phyloP scores from a whole-genome alignment of 768 basidiomycete genomes.

The Pisolithus orientalis region DNA sequence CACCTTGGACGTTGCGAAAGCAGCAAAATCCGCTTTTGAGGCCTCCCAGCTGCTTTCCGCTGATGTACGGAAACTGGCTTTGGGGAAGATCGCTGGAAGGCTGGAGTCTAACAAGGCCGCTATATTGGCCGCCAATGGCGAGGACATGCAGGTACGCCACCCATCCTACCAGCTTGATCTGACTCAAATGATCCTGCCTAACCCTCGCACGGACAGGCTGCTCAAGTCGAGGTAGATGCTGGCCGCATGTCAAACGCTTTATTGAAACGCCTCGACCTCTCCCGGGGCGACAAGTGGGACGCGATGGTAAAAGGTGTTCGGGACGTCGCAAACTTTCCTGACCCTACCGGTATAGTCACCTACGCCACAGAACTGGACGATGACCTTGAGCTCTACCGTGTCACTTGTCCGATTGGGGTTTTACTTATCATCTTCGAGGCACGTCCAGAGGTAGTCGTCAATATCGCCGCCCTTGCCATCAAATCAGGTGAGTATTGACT shows the following conservation, averaged over 20 bases:
- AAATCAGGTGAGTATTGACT: constrained; percentile 70
- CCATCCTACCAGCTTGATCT: constrained; percentile 1
- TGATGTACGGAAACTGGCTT: constrained; percentile 61
- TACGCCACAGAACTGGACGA: constrained; percentile 92
- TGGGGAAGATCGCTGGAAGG: constrained; percentile 61
- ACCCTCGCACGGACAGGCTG: constrained; percentile 44
- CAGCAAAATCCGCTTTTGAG: constrained; percentile 81
- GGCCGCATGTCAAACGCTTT: constrained; percentile 82
- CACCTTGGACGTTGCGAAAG: constrained; percentile 65
- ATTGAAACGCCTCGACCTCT: constrained; percentile 80
- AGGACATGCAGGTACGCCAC: constrained; percentile 65
- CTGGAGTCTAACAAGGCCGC: constrained; percentile 58
- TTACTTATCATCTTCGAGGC: constrained; percentile 96
- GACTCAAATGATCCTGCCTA: neutral
- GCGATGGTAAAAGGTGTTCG: constrained; percentile 86
- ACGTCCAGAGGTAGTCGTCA: constrained; percentile 94
- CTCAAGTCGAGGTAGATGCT: constrained; percentile 68
- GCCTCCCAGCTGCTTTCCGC: constrained; percentile 75
- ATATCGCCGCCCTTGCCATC: constrained; percentile 92
- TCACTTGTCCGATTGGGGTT: constrained; percentile 95
- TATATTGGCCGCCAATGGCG: constrained; percentile 74
- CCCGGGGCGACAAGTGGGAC: constrained; percentile 83
- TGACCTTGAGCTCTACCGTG: constrained; percentile 80
- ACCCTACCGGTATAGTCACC: constrained; percentile 80
- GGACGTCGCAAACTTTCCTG: constrained; percentile 80